Percentiles rank a stretch among this genome's conserved stretches.
Evolutionary conservation across 345 rosid species (phyloP).

Genomic region (Salix dunnii): DNA sequence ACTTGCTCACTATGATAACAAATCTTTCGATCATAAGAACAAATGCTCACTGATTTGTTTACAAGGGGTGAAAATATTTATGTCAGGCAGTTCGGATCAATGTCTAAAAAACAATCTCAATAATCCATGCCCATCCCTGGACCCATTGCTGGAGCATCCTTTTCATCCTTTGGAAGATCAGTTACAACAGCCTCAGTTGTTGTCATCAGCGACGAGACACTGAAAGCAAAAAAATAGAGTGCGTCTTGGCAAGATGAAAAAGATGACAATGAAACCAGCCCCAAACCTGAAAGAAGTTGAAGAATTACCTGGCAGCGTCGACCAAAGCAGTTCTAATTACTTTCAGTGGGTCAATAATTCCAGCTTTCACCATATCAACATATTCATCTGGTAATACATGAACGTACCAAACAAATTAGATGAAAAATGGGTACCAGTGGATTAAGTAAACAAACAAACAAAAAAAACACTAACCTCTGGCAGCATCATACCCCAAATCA

Average conservation of each 20-base stretch:
- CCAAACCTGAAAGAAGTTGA: neutral
- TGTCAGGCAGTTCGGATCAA: neutral
- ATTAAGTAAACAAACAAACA: neutral
- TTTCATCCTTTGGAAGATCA: slow-evolving; percentile 83
- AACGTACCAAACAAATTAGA: neutral
- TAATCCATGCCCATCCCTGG: slow-evolving; percentile 93
- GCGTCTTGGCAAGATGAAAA: too few relatives aligned
- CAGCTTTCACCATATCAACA: slow-evolving; percentile 90
- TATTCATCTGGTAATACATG: slow-evolving; percentile 58
- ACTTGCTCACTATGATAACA: slow-evolving; percentile 5
- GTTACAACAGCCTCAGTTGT: slow-evolving; percentile 85
- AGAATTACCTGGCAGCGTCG: slow-evolving; percentile 80
- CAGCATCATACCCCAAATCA: slow-evolving; percentile 95
- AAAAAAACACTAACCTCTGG: slow-evolving; percentile 61
- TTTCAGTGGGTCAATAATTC: slow-evolving; percentile 90
- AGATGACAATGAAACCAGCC: neutral
- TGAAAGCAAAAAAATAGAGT: slow-evolving; percentile 24
- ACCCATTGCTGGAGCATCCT: slow-evolving; percentile 53
- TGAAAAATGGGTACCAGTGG: neutral
- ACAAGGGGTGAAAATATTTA: neutral
- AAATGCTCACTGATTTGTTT: neutral
- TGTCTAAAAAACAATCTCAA: slow-evolving; percentile 19
- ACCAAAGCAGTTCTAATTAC: slow-evolving; percentile 93
- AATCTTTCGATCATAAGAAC: neutral
- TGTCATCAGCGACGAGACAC: slow-evolving; percentile 88